Evolutionary conservation across 2,329 filamentous ascomycete species (phyloP).

Genomic region (Zasmidium cellare): DNA sequence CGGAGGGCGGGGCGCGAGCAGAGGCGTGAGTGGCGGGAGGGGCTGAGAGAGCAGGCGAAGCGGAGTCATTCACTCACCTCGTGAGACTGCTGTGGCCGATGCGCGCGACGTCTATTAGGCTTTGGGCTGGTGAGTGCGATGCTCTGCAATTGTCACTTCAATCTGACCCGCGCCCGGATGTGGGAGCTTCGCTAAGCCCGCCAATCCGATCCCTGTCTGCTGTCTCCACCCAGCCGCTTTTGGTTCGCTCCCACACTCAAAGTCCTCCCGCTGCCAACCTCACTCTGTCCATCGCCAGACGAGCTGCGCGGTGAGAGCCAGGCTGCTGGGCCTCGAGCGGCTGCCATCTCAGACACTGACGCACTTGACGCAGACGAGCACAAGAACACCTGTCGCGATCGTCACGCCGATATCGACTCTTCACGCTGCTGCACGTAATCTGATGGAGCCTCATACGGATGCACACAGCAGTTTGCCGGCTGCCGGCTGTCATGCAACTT

Average conservation of each 20-base stretch:
- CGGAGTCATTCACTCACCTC: background rate
- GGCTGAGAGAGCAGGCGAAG: background rate
- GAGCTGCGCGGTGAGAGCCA: background rate
- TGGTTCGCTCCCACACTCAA: background rate
- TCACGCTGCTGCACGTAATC: conserved; percentile 4
- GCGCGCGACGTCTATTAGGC: background rate
- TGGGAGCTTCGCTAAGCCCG: background rate
- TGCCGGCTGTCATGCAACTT: conserved; percentile 8
- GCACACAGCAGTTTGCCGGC: conserved; percentile 21
- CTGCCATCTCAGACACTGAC: conserved; percentile 5
- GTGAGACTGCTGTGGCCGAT: background rate
- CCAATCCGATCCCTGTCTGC: background rate
- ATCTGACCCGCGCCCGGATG: background rate
- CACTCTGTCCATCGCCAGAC: background rate
- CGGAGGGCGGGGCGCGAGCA: too few species aligned
- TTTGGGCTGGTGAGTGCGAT: too few species aligned
- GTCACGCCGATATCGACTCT: background rate
- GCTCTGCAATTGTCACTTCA: too few species aligned
- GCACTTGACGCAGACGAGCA: background rate
- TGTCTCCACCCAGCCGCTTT: too few species aligned
- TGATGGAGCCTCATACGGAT: conserved; percentile 13
- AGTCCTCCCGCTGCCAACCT: background rate
- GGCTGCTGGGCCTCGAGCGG: conserved; percentile 3
- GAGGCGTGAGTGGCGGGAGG: background rate
- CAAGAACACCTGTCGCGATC: too few species aligned